Conservation (phyloP, 2,329 filamentous ascomycete species). For the Pseudocercospora fuligena region DNA sequence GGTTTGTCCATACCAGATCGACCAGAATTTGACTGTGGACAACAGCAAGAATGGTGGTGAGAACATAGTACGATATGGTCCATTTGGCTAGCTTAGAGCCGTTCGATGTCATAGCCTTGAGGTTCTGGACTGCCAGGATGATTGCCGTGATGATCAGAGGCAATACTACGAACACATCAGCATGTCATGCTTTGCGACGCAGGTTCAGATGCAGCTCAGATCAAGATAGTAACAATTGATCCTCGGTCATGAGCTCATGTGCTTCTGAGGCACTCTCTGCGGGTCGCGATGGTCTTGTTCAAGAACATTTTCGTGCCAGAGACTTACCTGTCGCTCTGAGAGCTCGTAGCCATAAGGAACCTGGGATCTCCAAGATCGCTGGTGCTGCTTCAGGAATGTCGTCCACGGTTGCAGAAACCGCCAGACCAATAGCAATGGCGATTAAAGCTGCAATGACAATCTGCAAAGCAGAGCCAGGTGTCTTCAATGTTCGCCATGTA, state of each 20-base stretch:
- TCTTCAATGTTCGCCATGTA: conserved; percentile 46
- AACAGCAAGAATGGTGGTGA: conserved; percentile 57
- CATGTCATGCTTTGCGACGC: neutral
- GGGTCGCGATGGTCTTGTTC: neutral
- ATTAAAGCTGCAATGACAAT: conserved; percentile 56
- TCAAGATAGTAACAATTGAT: too few species aligned
- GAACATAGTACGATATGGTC: conserved; percentile 57
- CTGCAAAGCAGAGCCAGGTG: conserved; percentile 54
- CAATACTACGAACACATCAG: conserved; percentile 43
- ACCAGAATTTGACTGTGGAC: conserved; percentile 54
- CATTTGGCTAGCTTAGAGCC: conserved; percentile 53
- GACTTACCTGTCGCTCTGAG: conserved; percentile 51
- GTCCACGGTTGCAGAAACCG: conserved; percentile 50
- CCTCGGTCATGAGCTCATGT: too few species aligned
- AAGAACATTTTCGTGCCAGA: neutral
- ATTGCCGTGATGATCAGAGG: conserved; percentile 59
- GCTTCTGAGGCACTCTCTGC: neutral
- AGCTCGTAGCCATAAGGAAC: conserved; percentile 56
- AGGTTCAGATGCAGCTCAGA: neutral
- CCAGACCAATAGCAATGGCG: conserved; percentile 57
- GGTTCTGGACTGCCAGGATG: conserved; percentile 56
- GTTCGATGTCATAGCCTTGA: conserved; percentile 53
- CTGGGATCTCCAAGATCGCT: conserved; percentile 55
- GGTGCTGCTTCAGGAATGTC: conserved; percentile 50
- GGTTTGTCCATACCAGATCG: conserved; percentile 53